These are phyloP conservation scores for Cyclotella kingstonii DNA, from an alignment of 108 stramenopile species.

Conservation along the genomic window DNA sequence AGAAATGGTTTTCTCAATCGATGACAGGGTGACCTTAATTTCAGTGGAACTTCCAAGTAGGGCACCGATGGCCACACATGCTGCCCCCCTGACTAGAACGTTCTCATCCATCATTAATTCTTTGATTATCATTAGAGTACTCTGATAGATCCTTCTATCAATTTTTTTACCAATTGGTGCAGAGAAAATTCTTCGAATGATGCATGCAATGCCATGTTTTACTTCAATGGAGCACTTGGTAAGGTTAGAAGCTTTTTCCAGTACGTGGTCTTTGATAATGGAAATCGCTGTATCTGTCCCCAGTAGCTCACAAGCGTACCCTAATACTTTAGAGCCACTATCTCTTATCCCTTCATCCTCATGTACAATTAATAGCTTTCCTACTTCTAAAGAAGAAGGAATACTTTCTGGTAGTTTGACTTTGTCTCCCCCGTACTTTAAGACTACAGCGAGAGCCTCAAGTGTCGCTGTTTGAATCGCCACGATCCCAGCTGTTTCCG, in stretches of 20 bases:
- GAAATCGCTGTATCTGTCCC: conserved; percentile 51
- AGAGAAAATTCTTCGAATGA: conserved; percentile 61
- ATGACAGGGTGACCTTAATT: conserved; percentile 37
- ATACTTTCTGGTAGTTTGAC: conserved; percentile 83
- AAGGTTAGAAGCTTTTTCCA: conserved; percentile 36
- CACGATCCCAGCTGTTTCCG: conserved; percentile 62
- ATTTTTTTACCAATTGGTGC: conserved; percentile 51
- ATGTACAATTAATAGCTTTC: conserved; percentile 63
- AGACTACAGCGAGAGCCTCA: conserved; percentile 64
- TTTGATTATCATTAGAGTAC: conserved; percentile 22
- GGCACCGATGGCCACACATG: conserved; percentile 72
- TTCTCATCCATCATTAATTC: conserved; percentile 71
- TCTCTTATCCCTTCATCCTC: conserved; percentile 81
- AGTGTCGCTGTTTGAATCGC: conserved; percentile 84
- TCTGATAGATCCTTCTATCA: conserved; percentile 34
- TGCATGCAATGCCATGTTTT: conserved; percentile 74
- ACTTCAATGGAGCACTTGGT: conserved; percentile 41
- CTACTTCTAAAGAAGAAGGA: conserved; percentile 77
- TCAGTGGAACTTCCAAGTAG: conserved; percentile 62
- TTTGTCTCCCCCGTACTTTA: conserved; percentile 74
- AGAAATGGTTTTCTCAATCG: conserved; percentile 54
- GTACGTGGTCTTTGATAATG: conserved; percentile 48
- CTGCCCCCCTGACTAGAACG: conserved; percentile 59
- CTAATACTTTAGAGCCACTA: conserved; percentile 80
- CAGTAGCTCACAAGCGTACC: conserved; percentile 65